A percentile compares a stretch with the other conserved stretches of the same genome.
Evolutionary conservation across 495 filamentous ascomycete genomes (phyloP).

Genomic region (Pseudoneurospora amorphoporcata): DNA sequence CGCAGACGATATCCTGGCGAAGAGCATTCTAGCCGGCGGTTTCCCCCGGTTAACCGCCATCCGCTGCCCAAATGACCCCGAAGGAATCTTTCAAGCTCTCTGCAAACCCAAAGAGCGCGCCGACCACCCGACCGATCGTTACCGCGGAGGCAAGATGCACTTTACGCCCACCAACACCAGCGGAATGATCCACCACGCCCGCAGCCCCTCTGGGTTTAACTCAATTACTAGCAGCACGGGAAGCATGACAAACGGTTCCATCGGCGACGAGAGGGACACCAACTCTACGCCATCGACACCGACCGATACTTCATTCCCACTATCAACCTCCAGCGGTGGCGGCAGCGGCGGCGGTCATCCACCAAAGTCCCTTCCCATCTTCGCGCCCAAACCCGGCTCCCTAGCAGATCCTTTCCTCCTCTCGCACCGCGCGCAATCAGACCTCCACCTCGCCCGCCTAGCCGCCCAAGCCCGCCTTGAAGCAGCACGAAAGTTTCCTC

Average conservation of each 20-base stretch:
- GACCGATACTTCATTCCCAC: slow-evolving; percentile 6
- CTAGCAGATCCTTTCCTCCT: slow-evolving; percentile 9
- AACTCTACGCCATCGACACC: slow-evolving; percentile 4
- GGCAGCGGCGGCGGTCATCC: not conserved
- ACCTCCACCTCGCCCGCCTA: slow-evolving; percentile 40
- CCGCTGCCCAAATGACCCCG: slow-evolving; percentile 63
- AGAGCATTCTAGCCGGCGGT: slow-evolving; percentile 54
- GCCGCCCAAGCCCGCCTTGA: slow-evolving; percentile 50
- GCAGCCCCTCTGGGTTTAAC: not conserved
- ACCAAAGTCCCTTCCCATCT: slow-evolving; percentile 32
- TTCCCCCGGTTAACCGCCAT: slow-evolving; percentile 62
- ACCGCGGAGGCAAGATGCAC: slow-evolving; percentile 21
- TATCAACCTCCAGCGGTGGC: not conserved
- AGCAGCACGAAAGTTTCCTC: slow-evolving; percentile 37
- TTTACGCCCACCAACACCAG: not conserved
- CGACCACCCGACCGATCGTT: slow-evolving; percentile 28
- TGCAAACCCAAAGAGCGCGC: slow-evolving; percentile 45
- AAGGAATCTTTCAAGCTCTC: slow-evolving; percentile 60
- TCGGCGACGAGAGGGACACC: not conserved
- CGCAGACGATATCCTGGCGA: slow-evolving; percentile 63
- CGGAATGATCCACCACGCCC: not conserved
- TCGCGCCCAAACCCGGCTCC: slow-evolving; percentile 28
- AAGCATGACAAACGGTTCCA: not conserved
- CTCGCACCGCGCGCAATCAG: slow-evolving; percentile 27
- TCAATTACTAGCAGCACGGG: not conserved